Percentiles rank a stretch among this genome's conserved stretches.
Conservation (phyloP, 768 basidiomycete genomes). For the Cantharellus anzutake region DNA sequence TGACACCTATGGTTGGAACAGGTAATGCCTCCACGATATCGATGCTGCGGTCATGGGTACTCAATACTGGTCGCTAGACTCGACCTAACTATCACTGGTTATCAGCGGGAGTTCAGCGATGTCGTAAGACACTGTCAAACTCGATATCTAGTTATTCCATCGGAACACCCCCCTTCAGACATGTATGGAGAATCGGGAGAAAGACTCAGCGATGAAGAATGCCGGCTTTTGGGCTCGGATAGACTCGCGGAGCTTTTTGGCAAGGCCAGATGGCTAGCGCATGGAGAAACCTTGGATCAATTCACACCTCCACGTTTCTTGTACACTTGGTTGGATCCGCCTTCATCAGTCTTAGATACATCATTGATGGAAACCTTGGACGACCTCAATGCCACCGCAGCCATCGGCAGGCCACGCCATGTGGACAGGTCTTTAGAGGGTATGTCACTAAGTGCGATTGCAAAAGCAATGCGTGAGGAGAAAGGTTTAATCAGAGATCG, state of each 20-base stretch:
- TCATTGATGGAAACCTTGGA: slow-evolving; percentile 63
- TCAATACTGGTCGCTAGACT: slow-evolving; percentile 25
- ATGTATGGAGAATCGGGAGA: slow-evolving; percentile 44
- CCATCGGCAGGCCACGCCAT: slow-evolving; percentile 61
- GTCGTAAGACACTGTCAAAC: slow-evolving; percentile 87
- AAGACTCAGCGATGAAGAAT: slow-evolving; percentile 67
- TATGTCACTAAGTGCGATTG: slow-evolving; percentile 42
- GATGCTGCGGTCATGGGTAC: not conserved
- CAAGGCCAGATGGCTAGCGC: slow-evolving; percentile 59
- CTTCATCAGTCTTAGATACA: slow-evolving; percentile 60
- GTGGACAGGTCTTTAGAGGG: slow-evolving; percentile 56
- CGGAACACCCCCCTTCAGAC: slow-evolving; percentile 37
- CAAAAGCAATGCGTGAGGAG: slow-evolving; percentile 71
- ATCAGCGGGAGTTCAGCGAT: slow-evolving; percentile 63
- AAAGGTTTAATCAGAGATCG: slow-evolving; percentile 69
- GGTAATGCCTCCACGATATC: slow-evolving; percentile 25
- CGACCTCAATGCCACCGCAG: slow-evolving; percentile 54
- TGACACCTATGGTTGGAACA: slow-evolving; percentile 75
- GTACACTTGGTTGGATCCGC: slow-evolving; percentile 70
- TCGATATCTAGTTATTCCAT: slow-evolving; percentile 81
- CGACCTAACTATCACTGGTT: slow-evolving; percentile 71
- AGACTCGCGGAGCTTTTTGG: slow-evolving; percentile 80
- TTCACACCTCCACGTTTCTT: slow-evolving; percentile 50
- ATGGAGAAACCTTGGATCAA: slow-evolving; percentile 31
- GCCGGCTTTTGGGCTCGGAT: slow-evolving; percentile 74